phyloP scores from a whole-genome alignment of 2,329 filamentous ascomycete genomes.

The Cladosporium velox region DNA sequence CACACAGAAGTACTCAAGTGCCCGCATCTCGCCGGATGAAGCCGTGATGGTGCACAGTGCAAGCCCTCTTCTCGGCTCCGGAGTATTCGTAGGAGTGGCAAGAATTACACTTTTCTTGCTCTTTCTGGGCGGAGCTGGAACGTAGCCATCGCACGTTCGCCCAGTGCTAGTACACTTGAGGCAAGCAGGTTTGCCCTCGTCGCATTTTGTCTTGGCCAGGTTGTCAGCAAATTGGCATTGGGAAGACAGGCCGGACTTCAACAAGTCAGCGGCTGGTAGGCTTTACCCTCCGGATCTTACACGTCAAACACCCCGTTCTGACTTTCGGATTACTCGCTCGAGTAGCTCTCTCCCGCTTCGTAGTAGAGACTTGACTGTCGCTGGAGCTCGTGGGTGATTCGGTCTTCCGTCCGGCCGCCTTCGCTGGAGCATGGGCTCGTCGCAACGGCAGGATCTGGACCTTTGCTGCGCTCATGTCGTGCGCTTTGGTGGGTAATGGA shows the following conservation, averaged over 20 bases:
- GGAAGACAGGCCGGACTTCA: neutral
- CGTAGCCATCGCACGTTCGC: slow-evolving; percentile 42
- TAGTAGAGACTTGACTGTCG: neutral
- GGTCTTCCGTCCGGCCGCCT: neutral
- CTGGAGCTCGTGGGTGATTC: neutral
- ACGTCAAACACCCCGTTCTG: slow-evolving; percentile 18
- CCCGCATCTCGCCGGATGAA: slow-evolving; percentile 22
- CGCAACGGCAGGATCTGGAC: slow-evolving; percentile 15
- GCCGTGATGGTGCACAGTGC: neutral
- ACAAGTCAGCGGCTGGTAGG: neutral
- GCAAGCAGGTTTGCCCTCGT: slow-evolving; percentile 39
- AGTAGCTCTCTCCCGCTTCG: neutral
- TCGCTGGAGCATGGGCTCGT: neutral
- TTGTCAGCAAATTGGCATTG: neutral
- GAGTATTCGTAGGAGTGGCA: neutral
- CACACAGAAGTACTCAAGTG: slow-evolving; percentile 27
- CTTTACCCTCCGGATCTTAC: slow-evolving; percentile 34
- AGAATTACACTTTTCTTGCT: neutral
- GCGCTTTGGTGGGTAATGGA: neutral
- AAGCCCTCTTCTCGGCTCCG: slow-evolving; percentile 2
- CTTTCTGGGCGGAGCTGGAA: neutral
- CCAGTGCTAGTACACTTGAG: slow-evolving; percentile 40
- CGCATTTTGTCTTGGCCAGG: slow-evolving; percentile 34
- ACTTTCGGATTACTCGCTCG: slow-evolving; percentile 15
- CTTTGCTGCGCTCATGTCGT: neutral